Percentiles rank a stretch among this genome's conserved stretches.
These are phyloP conservation scores for Leccinum variabile DNA, from an alignment of 1,284 basidiomycete genomes.

Conservation along the genomic window DNA sequence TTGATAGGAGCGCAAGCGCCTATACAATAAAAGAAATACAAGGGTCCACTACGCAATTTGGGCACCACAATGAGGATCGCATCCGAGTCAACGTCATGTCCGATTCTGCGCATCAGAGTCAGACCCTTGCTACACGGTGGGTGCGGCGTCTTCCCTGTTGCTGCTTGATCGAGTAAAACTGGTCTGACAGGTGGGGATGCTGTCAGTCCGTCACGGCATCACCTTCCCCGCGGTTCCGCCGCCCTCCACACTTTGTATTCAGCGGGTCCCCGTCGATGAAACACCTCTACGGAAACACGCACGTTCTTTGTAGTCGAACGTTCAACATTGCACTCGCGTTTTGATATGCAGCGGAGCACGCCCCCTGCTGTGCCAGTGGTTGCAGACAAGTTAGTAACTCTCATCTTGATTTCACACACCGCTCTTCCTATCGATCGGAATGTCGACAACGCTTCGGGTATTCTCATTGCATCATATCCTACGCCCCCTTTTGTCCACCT, in stretches of 20 bases:
- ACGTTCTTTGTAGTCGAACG: neutral
- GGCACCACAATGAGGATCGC: neutral
- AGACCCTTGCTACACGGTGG: neutral
- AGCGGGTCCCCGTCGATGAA: neutral
- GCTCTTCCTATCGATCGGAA: neutral
- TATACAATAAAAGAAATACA: too few relatives aligned
- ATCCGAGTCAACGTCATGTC: neutral
- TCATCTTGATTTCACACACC: neutral
- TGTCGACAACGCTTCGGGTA: neutral
- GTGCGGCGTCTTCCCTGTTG: neutral
- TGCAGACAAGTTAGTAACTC: neutral
- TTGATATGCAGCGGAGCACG: neutral
- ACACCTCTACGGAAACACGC: neutral
- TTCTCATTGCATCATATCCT: neutral
- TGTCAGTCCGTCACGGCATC: neutral
- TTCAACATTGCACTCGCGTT: neutral
- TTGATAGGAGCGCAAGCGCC: too few relatives aligned
- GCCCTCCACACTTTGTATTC: neutral
- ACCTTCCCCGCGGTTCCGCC: neutral
- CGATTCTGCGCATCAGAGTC: neutral
- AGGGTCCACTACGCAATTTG: neutral
- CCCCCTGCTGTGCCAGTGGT: neutral
- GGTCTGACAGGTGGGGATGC: neutral
- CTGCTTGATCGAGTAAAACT: neutral
- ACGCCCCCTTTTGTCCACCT: slow-evolving; percentile 13